Conservation (phyloP, 371 early-diverging fungal species). For the Mortierella sp. region DNA sequence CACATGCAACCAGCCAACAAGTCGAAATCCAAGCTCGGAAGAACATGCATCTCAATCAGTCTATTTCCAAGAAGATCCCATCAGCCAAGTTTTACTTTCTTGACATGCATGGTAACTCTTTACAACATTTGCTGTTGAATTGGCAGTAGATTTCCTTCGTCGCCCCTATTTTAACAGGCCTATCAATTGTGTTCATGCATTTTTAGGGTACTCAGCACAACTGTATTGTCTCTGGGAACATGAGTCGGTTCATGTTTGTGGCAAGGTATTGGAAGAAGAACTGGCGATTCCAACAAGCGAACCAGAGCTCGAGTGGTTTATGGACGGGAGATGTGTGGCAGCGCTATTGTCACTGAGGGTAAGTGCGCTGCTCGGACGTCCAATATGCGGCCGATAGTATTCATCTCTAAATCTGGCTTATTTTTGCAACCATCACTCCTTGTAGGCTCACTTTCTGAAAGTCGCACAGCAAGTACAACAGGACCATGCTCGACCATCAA, state of each 20-base stretch:
- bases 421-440: conserved; percentile 4
- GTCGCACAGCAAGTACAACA: conserved; percentile 6
- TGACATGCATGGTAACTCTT: conserved; percentile 13
- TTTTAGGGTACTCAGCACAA: conserved; percentile 26
- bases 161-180: not conserved
- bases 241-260: conserved; percentile 23
- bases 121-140: conserved; percentile 6
- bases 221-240: conserved; percentile 25
- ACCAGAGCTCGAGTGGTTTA: conserved; percentile 26
- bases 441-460: conserved; percentile 9
- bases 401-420: conserved; percentile 3
- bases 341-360: conserved; percentile 10
- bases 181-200: conserved; percentile 8
- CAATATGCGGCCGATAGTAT: conserved; percentile 2
- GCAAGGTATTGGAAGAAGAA: conserved; percentile 16
- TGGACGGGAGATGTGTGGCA: conserved; percentile 10
- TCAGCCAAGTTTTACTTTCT: conserved; percentile 13
- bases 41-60: conserved; percentile 25
- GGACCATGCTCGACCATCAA: conserved; percentile 15
- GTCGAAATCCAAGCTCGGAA: conserved; percentile 21
- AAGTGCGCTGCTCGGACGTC: conserved; percentile 4
- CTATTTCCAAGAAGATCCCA: conserved; percentile 14
- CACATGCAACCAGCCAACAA: conserved; percentile 15
- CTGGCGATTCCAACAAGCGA: conserved; percentile 19
- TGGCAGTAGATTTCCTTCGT: conserved; percentile 1